Percentiles rank a stretch among this genome's conserved stretches.
Conservation (phyloP, 495 filamentous ascomycete genomes). For the Poronia punctata region DNA sequence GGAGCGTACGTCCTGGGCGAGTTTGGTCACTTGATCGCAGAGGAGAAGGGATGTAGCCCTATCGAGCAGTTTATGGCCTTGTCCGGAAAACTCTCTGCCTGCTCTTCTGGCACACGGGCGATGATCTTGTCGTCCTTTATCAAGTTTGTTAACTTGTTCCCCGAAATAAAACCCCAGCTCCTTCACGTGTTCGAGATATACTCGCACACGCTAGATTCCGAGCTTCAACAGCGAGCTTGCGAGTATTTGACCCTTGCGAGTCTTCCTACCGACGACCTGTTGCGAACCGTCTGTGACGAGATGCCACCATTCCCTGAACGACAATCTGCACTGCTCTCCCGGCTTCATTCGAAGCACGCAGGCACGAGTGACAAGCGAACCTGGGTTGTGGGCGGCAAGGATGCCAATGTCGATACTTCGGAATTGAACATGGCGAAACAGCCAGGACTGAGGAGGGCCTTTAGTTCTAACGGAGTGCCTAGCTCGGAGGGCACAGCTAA, state of each 20-base stretch:
- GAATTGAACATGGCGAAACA: conserved; percentile 79
- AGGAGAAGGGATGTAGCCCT: conserved; percentile 84
- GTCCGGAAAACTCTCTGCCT: conserved; percentile 81
- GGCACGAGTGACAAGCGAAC: conserved; percentile 89
- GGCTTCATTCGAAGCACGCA: conserved; percentile 88
- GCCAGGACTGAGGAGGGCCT: conserved; percentile 77
- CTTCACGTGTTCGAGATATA: conserved; percentile 84
- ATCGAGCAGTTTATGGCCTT: conserved; percentile 97
- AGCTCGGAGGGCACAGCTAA: conserved; percentile 50
- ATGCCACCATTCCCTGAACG: conserved; percentile 99
- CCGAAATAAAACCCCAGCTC: conserved; percentile 95
- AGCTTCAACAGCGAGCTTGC: conserved; percentile 92
- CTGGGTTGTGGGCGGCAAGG: conserved; percentile 92
- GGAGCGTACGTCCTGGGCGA: conserved; percentile 93
- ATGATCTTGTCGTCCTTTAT: conserved; percentile 93
- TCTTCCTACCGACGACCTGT: conserved; percentile 80
- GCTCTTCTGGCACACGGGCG: conserved; percentile 80
- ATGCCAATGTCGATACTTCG: conserved; percentile 73
- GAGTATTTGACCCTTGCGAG: conserved; percentile 88
- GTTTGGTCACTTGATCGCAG: conserved; percentile 97
- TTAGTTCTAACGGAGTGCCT: conserved; percentile 53
- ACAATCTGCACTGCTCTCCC: conserved; percentile 81
- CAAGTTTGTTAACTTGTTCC: conserved; percentile 98
- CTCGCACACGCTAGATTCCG: conserved; percentile 90
- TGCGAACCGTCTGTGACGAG: conserved; percentile 95